phyloP scores from a whole-genome alignment of 805 yeast species.

The Candida cerambycidarum region DNA sequence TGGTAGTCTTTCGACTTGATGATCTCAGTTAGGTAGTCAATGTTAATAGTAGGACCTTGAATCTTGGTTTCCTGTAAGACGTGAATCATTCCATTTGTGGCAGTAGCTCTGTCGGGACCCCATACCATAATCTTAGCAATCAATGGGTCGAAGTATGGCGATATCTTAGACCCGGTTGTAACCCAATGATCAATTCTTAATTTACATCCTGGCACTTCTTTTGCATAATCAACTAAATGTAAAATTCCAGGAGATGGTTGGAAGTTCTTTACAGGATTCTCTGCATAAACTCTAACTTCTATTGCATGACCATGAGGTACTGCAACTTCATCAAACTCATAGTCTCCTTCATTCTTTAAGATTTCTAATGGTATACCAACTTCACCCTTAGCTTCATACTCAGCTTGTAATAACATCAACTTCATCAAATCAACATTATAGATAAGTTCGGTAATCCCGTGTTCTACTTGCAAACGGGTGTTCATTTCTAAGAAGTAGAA shows the following conservation, averaged over 20 bases:
- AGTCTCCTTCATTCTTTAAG: constrained; percentile 10
- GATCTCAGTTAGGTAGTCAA: constrained; percentile 83
- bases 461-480: constrained; percentile 96
- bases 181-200: constrained; percentile 91
- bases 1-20: constrained; percentile 80
- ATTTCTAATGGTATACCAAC: constrained; percentile 13
- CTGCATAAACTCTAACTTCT: constrained; percentile 96
- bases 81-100: constrained; percentile 67
- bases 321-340: constrained; percentile 8
- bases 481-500: constrained; percentile 95
- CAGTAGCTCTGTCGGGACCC: constrained; percentile 84
- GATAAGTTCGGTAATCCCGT: constrained; percentile 92
- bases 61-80: constrained; percentile 85
- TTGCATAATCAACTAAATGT: constrained; percentile 79
- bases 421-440: constrained; percentile 96
- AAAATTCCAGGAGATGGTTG: constrained; percentile 97
- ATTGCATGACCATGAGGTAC: constrained; percentile 70
- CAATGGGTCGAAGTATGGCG: constrained; percentile 95
- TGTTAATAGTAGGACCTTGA: constrained; percentile 83
- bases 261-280: constrained; percentile 92
- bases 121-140: constrained; percentile 94
- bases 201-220: constrained; percentile 13
- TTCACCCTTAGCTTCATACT: constrained; percentile 57
- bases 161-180: constrained; percentile 75
- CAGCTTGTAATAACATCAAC: constrained; percentile 94